A percentile compares a stretch with the other conserved stretches of the same genome.
Conservation (phyloP, 352 stramenopile species). For the Elongisporangium senticosum region DNA sequence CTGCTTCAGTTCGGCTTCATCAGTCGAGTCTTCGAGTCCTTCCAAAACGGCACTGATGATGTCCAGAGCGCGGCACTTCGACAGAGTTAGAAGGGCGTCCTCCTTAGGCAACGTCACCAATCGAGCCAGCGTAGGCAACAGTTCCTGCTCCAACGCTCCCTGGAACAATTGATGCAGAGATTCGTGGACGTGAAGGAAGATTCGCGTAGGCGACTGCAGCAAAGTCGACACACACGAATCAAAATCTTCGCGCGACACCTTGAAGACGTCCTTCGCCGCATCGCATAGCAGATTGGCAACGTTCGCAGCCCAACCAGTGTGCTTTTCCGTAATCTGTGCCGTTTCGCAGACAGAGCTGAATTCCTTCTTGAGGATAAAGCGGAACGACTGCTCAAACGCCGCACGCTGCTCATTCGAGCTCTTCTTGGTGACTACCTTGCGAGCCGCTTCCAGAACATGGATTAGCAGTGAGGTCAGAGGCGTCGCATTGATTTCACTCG, state of each 20-base stretch:
- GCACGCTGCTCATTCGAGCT: constrained; percentile 29
- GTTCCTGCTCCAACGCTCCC: constrained; percentile 32
- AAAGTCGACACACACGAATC: constrained; percentile 58
- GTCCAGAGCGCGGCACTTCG: constrained; percentile 58
- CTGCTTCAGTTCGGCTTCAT: constrained; percentile 32
- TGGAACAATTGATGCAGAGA: constrained; percentile 51
- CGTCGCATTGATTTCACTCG: constrained; percentile 34
- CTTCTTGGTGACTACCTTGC: constrained; percentile 22
- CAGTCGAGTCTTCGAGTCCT: constrained; percentile 27
- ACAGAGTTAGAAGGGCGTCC: constrained; percentile 41
- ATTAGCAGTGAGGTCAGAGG: constrained; percentile 58
- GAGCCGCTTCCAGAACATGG: constrained; percentile 43
- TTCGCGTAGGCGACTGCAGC: constrained; percentile 43
- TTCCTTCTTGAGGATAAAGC: constrained; percentile 61
- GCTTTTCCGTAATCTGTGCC: constrained; percentile 7
- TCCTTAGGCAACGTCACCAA: constrained; percentile 23
- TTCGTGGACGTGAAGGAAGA: constrained; percentile 66
- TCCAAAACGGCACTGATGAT: constrained; percentile 66
- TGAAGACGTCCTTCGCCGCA: constrained; percentile 26
- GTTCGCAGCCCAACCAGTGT: constrained; percentile 16
- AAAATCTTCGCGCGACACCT: constrained; percentile 46
- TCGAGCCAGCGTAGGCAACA: constrained; percentile 61
- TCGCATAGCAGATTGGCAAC: constrained; percentile 50
- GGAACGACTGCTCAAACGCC: constrained; percentile 42
- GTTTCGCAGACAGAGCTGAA: constrained; percentile 42